Conservation (phyloP, 345 rosid genomes). For the Fremontodendron californicum region DNA sequence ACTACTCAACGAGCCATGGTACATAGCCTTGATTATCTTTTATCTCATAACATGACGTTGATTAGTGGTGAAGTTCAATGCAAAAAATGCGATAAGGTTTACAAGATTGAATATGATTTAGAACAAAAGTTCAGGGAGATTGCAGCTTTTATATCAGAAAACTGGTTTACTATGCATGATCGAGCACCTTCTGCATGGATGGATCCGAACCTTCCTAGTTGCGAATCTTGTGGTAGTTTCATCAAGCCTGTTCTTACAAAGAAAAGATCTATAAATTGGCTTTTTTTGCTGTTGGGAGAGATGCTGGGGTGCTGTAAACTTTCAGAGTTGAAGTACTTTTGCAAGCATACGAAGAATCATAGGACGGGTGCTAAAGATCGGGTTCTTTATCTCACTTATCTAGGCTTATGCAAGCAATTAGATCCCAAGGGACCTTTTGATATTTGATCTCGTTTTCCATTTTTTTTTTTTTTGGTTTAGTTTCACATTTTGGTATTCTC, state of each 20-base stretch:
- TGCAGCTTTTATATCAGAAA: conserved; percentile 17
- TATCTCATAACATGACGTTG: conserved; percentile 7
- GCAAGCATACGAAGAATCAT: conserved; percentile 41
- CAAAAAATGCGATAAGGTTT: conserved; percentile 20
- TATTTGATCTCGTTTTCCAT: conserved; percentile 13
- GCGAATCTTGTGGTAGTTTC: conserved; percentile 22
- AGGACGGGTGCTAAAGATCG: conserved; percentile 44
- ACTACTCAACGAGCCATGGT: conserved; percentile 22
- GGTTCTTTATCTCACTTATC: conserved; percentile 35
- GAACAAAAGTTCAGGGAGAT: conserved; percentile 26
- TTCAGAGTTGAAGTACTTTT: conserved; percentile 33
- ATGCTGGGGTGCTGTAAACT: conserved; percentile 40
- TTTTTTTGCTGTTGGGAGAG: conserved; percentile 36
- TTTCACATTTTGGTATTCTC: not conserved
- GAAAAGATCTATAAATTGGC: conserved; percentile 35
- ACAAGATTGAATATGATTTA: conserved; percentile 26
- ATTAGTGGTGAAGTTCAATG: conserved; percentile 32
- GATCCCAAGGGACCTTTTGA: conserved; percentile 31
- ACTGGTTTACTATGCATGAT: conserved; percentile 25
- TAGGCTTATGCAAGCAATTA: conserved; percentile 33
- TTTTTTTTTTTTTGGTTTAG: not conserved
- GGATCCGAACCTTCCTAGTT: conserved; percentile 26
- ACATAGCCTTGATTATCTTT: conserved; percentile 22
- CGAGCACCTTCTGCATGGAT: conserved; percentile 36
- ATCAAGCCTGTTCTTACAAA: conserved; percentile 22